Evolutionary conservation across 805 yeast genomes (phyloP).

Genomic region (Henningerozyma blattae): DNA sequence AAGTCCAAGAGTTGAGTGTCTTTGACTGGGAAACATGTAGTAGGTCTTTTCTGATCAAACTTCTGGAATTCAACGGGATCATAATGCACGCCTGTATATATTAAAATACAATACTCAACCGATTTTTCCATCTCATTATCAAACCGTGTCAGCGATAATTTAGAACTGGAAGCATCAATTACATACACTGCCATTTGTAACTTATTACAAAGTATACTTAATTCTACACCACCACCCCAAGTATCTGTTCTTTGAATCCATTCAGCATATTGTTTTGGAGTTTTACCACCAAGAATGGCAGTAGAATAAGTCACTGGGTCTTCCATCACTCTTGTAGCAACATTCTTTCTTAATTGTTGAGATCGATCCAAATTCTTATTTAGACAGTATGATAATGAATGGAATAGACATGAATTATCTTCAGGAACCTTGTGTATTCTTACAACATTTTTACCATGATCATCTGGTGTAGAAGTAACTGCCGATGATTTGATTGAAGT

Average conservation of each 20-base stretch:
- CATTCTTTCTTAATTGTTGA: slow-evolving; percentile 38
- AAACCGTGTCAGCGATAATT: slow-evolving; percentile 38
- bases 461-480: slow-evolving; percentile 6
- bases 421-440: slow-evolving; percentile 53
- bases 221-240: slow-evolving; percentile 82
- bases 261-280: slow-evolving; percentile 34
- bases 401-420: slow-evolving; percentile 69
- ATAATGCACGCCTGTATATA: slow-evolving; percentile 66
- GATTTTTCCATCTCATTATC: slow-evolving; percentile 50
- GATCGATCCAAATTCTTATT: slow-evolving; percentile 33
- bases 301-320: slow-evolving; percentile 38
- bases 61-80: slow-evolving; percentile 48
- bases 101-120: slow-evolving; percentile 35
- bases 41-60: too few species aligned
- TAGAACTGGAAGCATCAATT: slow-evolving; percentile 43
- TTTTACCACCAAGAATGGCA: slow-evolving; percentile 42
- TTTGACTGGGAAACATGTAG: slow-evolving; percentile 17
- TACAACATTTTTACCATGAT: slow-evolving; percentile 23
- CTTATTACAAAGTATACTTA: slow-evolving; percentile 45
- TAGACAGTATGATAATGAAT: slow-evolving; percentile 45
- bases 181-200: slow-evolving; percentile 43
- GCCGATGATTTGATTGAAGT: slow-evolving; percentile 5
- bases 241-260: slow-evolving; percentile 53
- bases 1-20: too few species aligned
- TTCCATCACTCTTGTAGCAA: slow-evolving; percentile 32